Percentiles rank a stretch among this genome's conserved stretches.
Conservation (phyloP, 352 stramenopile genomes). For the Globisporangium splendens region DNA sequence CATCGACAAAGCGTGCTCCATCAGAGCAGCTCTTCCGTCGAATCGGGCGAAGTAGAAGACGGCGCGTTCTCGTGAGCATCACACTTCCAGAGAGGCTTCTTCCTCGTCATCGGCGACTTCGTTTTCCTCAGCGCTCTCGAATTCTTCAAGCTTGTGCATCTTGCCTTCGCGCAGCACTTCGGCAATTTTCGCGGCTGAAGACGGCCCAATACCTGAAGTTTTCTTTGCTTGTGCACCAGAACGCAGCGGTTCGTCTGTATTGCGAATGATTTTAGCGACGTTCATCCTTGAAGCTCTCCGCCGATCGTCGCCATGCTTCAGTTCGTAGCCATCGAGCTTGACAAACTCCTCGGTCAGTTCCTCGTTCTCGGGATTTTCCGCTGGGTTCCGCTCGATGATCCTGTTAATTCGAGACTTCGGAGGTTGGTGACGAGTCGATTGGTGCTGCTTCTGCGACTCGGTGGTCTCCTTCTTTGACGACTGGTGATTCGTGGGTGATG, state of each 20-base stretch:
- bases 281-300: slow-evolving; percentile 40
- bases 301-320: slow-evolving; percentile 29
- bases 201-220: slow-evolving; percentile 27
- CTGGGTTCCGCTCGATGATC: slow-evolving; percentile 36
- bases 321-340: slow-evolving; percentile 29
- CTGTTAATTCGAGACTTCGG: slow-evolving; percentile 15
- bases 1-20: slow-evolving; percentile 18
- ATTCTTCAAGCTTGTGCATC: slow-evolving; percentile 27
- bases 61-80: slow-evolving; percentile 5
- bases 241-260: slow-evolving; percentile 19
- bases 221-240: slow-evolving; percentile 23
- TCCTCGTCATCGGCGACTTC: slow-evolving; percentile 7
- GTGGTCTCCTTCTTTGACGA: background rate
- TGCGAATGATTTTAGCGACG: slow-evolving; percentile 37
- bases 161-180: slow-evolving; percentile 31
- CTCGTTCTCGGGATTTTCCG: slow-evolving; percentile 33
- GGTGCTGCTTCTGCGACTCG: slow-evolving; percentile 2
- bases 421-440: too few species aligned
- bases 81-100: background rate
- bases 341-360: slow-evolving; percentile 41
- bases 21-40: slow-evolving; percentile 25
- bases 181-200: slow-evolving; percentile 33
- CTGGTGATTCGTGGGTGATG: too few species aligned
- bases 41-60: slow-evolving; percentile 36
- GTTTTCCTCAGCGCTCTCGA: slow-evolving; percentile 4